phyloP scores from a whole-genome alignment of 345 rosid species.

The Lepidium aucheri region DNA sequence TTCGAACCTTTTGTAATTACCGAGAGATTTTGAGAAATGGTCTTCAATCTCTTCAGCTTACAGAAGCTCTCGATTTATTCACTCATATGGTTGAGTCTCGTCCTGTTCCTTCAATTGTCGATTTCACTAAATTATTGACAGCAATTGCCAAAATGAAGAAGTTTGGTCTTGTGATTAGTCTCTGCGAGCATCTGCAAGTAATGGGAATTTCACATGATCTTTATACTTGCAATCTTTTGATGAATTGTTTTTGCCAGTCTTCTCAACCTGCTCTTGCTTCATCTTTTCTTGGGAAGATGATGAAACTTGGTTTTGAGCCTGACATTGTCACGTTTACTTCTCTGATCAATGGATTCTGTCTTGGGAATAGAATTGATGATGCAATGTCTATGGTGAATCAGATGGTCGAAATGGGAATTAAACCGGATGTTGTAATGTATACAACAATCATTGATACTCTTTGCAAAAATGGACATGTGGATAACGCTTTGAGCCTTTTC shows the following conservation, averaged over 20 bases:
- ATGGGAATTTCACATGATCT: constrained; percentile 12
- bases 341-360: constrained; percentile 9
- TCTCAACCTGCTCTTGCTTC: not conserved
- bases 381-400: constrained; percentile 6
- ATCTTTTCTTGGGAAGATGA: constrained; percentile 17
- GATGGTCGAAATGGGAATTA: not conserved
- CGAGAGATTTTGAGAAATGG: not conserved
- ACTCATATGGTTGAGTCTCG: constrained; percentile 17
- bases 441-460: constrained; percentile 17
- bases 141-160: constrained; percentile 9
- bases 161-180: constrained; percentile 8
- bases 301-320: constrained; percentile 21
- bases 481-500: constrained; percentile 4
- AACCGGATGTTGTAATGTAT: constrained; percentile 10
- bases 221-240: constrained; percentile 7
- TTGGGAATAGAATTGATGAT: not conserved
- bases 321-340: constrained; percentile 9
- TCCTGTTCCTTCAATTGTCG: constrained; percentile 8
- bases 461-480: constrained; percentile 8
- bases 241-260: constrained; percentile 9
- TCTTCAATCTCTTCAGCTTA: constrained; percentile 9
- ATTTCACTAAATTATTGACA: constrained; percentile 13
- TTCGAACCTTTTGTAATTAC: constrained; percentile 17
- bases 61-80: constrained; percentile 15
- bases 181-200: not conserved